Conservation (phyloP, 1,284 basidiomycete species). For the Sanghuangporus weigelae region DNA sequence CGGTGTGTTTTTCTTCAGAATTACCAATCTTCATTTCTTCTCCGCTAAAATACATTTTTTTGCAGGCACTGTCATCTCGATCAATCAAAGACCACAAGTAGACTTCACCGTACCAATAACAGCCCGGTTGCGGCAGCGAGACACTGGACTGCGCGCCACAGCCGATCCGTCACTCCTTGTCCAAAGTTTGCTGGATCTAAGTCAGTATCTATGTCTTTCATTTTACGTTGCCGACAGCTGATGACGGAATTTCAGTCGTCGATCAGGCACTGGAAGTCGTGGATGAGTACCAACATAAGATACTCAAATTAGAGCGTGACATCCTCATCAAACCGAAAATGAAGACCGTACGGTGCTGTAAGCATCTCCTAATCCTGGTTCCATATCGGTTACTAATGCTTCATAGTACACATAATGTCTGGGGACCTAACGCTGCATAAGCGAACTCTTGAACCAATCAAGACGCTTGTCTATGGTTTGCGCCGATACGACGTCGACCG, state of each 20-base stretch:
- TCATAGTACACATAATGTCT: slow-evolving; percentile 61
- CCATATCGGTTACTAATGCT: background rate
- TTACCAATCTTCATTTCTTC: background rate
- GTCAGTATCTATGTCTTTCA: slow-evolving; percentile 30
- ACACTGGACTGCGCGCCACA: slow-evolving; percentile 53
- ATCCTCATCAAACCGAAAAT: slow-evolving; percentile 56
- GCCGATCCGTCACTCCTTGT: slow-evolving; percentile 59
- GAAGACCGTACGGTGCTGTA: slow-evolving; percentile 51
- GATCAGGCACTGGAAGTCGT: slow-evolving; percentile 63
- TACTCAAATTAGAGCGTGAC: slow-evolving; percentile 53
- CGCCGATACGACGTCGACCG: slow-evolving; percentile 63
- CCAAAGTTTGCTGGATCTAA: slow-evolving; percentile 56
- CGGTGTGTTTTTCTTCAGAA: slow-evolving; percentile 32
- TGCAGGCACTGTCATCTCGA: slow-evolving; percentile 57
- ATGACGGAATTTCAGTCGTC: slow-evolving; percentile 39
- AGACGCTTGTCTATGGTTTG: slow-evolving; percentile 59
- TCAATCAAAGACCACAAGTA: slow-evolving; percentile 42
- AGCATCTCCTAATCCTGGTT: slow-evolving; percentile 24
- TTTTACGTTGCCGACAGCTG: background rate
- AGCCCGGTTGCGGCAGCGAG: slow-evolving; percentile 46
- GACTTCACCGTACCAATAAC: slow-evolving; percentile 52
- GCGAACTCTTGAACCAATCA: slow-evolving; percentile 63
- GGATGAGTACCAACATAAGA: slow-evolving; percentile 57
- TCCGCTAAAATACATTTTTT: background rate
- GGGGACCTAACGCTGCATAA: slow-evolving; percentile 68